These are phyloP conservation scores for Tritrichomonas musculus DNA, from an alignment of 208 protist genomes.

Conservation along the genomic window DNA sequence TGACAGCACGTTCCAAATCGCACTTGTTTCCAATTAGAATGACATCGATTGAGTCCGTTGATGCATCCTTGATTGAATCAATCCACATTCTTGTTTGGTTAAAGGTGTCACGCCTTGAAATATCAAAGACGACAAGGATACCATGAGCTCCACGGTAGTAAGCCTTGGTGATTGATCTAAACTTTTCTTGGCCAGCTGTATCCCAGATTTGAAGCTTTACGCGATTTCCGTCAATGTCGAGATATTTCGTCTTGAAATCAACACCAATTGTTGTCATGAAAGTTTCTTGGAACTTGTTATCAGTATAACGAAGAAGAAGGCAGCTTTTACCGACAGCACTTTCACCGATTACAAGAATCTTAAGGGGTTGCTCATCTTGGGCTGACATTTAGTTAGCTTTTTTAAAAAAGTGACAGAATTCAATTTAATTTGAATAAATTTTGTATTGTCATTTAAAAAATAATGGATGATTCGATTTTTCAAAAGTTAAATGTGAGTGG, in stretches of 20 bases:
- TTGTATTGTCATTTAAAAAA: too few relatives aligned
- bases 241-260: not conserved
- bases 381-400: too few relatives aligned
- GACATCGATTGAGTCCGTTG: constrained; percentile 91
- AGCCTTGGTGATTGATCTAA: constrained; percentile 64
- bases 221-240: not conserved
- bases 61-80: constrained; percentile 89
- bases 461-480: too few relatives aligned
- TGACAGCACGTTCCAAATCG: constrained; percentile 48
- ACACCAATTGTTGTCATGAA: constrained; percentile 1
- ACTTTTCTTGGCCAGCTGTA: constrained; percentile 69
- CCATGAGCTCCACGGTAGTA: constrained; percentile 96
- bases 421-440: too few relatives aligned
- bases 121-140: constrained; percentile 79
- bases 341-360: not conserved
- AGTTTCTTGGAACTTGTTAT: too few relatives aligned
- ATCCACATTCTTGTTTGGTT: constrained; percentile 70
- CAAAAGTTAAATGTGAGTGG: too few relatives aligned
- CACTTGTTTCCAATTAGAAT: constrained; percentile 60
- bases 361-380: too few relatives aligned
- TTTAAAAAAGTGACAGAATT: too few relatives aligned
- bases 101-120: constrained; percentile 48
- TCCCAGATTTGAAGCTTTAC: constrained; percentile 45
- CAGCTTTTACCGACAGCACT: not conserved
- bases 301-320: not conserved